Percentiles rank a stretch among this genome's conserved stretches.
Evolutionary conservation across 2,329 filamentous ascomycete genomes (phyloP).

Genomic region (Phyllosticta capitalensis): DNA sequence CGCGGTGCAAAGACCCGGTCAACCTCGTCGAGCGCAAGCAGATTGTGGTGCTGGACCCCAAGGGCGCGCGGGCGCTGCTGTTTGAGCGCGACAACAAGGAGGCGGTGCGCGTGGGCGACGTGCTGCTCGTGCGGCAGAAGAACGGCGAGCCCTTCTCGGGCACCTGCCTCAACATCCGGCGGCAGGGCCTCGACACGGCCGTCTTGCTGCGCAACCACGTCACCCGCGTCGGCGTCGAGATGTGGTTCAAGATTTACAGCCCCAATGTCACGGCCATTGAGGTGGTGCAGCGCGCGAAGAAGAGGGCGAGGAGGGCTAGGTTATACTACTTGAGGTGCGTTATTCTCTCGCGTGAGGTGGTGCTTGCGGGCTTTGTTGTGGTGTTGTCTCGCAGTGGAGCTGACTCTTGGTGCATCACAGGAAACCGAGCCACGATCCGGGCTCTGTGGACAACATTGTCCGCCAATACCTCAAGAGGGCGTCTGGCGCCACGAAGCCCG

Average conservation of each 20-base stretch:
- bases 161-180: constrained; percentile 76
- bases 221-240: constrained; percentile 81
- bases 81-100: constrained; percentile 73
- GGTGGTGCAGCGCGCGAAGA: constrained; percentile 76
- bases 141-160: constrained; percentile 84
- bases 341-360: not conserved
- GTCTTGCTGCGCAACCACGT: constrained; percentile 80
- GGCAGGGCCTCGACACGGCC: constrained; percentile 76
- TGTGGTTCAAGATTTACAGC: constrained; percentile 95
- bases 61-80: constrained; percentile 68
- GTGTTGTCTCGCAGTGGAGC: constrained; percentile 1
- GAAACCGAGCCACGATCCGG: constrained; percentile 28
- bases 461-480: constrained; percentile 28
- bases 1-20: constrained; percentile 57
- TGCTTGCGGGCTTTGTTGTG: not conserved
- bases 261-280: constrained; percentile 86
- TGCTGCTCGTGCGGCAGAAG: constrained; percentile 79
- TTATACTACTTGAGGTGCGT: constrained; percentile 75
- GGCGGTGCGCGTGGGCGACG: constrained; percentile 74
- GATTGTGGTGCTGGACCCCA: constrained; percentile 70
- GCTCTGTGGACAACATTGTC: constrained; percentile 30
- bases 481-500: not conserved
- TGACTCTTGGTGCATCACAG: not conserved
- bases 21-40: constrained; percentile 57
- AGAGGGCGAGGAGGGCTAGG: constrained; percentile 76